These are phyloP conservation scores for Neurospora sp. DNA, from an alignment of 495 filamentous ascomycete genomes.

Conservation along the genomic window DNA sequence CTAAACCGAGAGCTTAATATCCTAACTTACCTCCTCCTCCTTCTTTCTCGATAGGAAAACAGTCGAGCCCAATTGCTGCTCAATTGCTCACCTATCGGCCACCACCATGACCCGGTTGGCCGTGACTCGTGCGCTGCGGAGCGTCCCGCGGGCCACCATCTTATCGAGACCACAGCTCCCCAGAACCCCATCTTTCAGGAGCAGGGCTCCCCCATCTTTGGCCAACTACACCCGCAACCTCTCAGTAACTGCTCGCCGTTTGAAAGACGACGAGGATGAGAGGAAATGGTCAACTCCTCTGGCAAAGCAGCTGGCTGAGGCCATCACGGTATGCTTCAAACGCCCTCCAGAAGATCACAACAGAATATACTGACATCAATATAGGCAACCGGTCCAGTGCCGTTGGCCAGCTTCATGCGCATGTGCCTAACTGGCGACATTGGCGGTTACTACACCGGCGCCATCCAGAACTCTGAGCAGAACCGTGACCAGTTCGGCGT, in stretches of 20 bases:
- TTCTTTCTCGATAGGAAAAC: background rate
- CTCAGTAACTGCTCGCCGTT: slow-evolving; percentile 6
- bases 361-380: background rate
- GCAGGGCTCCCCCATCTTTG: background rate
- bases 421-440: slow-evolving; percentile 87
- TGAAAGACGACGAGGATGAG: slow-evolving; percentile 22
- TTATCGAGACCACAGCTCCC: background rate
- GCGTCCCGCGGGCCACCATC: slow-evolving; percentile 10
- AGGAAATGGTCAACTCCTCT: slow-evolving; percentile 79
- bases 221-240: slow-evolving; percentile 3
- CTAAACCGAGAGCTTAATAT: background rate
- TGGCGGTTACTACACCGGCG: slow-evolving; percentile 90
- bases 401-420: slow-evolving; percentile 92
- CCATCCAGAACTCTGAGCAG: slow-evolving; percentile 29
- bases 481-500: slow-evolving; percentile 76
- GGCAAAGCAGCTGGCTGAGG: slow-evolving; percentile 71
- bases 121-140: slow-evolving; percentile 11
- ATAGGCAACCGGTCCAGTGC: slow-evolving; percentile 75
- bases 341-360: background rate
- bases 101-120: slow-evolving; percentile 15
- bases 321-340: slow-evolving; percentile 55
- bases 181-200: background rate
- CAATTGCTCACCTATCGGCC: background rate
- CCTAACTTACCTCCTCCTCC: background rate
- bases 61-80: background rate